A percentile compares a stretch with the other conserved stretches of the same genome.
Conservation (phyloP, 2,329 filamentous ascomycete species). For the Phialemoniopsis sp. region DNA sequence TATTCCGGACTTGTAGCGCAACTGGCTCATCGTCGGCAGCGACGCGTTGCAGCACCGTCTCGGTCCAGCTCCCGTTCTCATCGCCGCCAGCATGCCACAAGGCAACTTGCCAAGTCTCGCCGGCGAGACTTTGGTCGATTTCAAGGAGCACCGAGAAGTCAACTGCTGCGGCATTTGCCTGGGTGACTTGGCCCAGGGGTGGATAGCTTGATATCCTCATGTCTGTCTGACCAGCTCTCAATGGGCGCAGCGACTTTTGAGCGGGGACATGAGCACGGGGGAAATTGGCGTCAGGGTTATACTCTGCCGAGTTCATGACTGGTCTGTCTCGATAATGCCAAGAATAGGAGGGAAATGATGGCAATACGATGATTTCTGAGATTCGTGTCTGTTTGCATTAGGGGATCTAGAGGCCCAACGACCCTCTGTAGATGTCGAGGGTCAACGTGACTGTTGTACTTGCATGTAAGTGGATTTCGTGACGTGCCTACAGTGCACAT, state of each 20-base stretch:
- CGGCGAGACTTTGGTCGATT: conserved; percentile 48
- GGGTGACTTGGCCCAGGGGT: conserved; percentile 70
- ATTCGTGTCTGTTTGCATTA: too few relatives aligned
- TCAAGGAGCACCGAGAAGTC: conserved; percentile 68
- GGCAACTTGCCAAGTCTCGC: conserved; percentile 65
- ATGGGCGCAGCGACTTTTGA: conserved; percentile 23
- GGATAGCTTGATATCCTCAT: conserved; percentile 53
- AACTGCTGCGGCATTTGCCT: conserved; percentile 43
- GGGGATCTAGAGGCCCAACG: too few relatives aligned
- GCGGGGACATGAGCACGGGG: conserved; percentile 26
- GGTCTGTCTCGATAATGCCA: not conserved
- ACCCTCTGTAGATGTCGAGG: too few relatives aligned
- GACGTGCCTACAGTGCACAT: too few relatives aligned
- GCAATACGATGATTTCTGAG: too few relatives aligned
- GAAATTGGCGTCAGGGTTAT: conserved; percentile 30
- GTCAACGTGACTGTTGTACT: too few relatives aligned
- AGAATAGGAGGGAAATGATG: too few relatives aligned
- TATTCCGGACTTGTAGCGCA: conserved; percentile 39
- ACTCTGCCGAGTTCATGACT: conserved; percentile 13
- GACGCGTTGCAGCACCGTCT: conserved; percentile 38
- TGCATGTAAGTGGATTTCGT: too few relatives aligned
- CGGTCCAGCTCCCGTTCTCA: conserved; percentile 43
- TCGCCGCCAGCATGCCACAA: conserved; percentile 62
- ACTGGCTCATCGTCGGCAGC: conserved; percentile 32
- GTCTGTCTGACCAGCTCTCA: conserved; percentile 7